Evolutionary conservation across 805 yeast species (phyloP), one percentile per base, ranked within the genome.

Genomic region (Metschnikowia santaceciliae): DNA sequence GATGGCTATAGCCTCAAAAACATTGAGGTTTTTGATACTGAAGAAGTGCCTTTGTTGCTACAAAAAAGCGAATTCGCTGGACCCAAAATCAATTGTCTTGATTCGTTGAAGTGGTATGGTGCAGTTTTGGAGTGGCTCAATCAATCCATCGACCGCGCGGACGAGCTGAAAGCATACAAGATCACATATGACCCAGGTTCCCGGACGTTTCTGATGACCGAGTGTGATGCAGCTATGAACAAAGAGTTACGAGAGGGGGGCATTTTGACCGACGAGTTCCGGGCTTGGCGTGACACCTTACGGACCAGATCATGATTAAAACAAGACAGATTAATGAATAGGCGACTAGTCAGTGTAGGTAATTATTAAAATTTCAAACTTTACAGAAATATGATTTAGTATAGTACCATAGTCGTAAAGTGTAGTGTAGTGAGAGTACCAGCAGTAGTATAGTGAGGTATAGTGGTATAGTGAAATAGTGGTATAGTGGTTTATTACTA

Each of bases 21-120:
- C 3, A 82, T 88, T 1, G 98, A 94, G 67, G 83, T 86, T 52
- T 90, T 71, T 65, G 73, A 79, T 47, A 86, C 96, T 0, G 90
- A 86, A 35, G 87, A 88, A 56, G 76, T 92, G 22, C 98, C 99
- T 1, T 50, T 84, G 1, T 51, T 85, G 42, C 66, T 88, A 53
- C 86, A 85, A 57, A 72, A 76, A 8, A 77, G 76, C 56, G 77
- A 79, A 1, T 57, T 71, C 1, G 63, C 68, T 17, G 62, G 68
- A 35, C 71, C 70, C 54, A 77, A 74, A 47, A 81, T 88, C 66
- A 82, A 82, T 61, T 92, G 96, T 57, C 79, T 83, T 67, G 89
- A 84, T 49, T 83, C 92, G 7, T 73, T 92, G 46, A 88, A 84
- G 60, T 94, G 95, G 82, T 88, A 89, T 66, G 92, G 92, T 3